Percentiles rank a stretch among this genome's conserved stretches.
phyloP scores from a whole-genome alignment of 2,329 filamentous ascomycete genomes.

The Fusarium oligoseptatum region DNA sequence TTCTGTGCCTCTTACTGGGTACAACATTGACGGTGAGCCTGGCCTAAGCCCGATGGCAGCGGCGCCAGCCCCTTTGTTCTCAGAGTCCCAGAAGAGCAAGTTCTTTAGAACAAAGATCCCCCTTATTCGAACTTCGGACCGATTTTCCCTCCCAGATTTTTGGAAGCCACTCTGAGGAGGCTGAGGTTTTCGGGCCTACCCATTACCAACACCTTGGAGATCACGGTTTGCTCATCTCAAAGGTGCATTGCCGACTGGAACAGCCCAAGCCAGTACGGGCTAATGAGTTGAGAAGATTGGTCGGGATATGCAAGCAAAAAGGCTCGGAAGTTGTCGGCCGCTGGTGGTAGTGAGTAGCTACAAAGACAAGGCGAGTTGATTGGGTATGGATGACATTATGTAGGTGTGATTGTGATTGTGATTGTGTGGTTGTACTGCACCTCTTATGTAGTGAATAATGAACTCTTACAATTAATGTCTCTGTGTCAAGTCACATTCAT shows the following conservation, averaged over 20 bases:
- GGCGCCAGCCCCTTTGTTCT: no score
- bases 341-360: constrained; percentile 31
- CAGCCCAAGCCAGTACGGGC: constrained; percentile 50
- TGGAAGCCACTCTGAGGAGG: neutral
- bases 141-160: constrained; percentile 15
- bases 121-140: constrained; percentile 2
- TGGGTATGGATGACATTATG: constrained; percentile 10
- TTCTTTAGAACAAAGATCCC: neutral
- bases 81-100: no score
- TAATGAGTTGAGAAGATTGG: constrained; percentile 48
- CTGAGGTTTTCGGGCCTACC: constrained; percentile 5
- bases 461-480: constrained; percentile 7
- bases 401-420: constrained; percentile 23
- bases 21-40: no score
- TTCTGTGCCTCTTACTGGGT: no score
- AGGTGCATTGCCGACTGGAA: constrained; percentile 47
- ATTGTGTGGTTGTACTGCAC: constrained; percentile 20
- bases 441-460: constrained; percentile 27
- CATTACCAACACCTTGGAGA: constrained; percentile 38
- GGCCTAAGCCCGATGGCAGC: no score
- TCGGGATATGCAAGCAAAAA: constrained; percentile 47
- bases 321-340: constrained; percentile 37
- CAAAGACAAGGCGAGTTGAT: neutral
- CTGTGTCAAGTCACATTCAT: neutral
- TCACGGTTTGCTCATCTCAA: constrained; percentile 43